Conservation (phyloP, 805 yeast species). For the Blastobotrys terrestris region DNA sequence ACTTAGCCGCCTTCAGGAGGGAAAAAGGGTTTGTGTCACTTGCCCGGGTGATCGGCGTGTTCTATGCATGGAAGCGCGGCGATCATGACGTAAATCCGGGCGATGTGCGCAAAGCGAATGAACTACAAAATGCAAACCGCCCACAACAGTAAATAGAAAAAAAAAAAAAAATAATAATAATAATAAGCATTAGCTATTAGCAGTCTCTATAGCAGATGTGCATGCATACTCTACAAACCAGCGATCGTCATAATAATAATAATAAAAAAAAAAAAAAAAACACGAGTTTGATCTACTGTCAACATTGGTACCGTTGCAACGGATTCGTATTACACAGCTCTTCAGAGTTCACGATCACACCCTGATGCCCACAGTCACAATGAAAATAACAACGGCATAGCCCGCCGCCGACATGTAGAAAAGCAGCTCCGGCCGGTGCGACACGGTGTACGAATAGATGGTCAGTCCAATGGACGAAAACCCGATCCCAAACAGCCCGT, state of each 20-base stretch:
- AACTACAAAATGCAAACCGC: too few species aligned
- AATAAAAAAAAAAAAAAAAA: background rate
- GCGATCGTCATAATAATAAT: too few species aligned
- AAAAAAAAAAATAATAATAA: too few species aligned
- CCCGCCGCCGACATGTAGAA: constrained; percentile 15
- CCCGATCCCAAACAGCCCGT: constrained; percentile 10
- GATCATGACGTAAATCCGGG: background rate
- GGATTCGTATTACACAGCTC: background rate
- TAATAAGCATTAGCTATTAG: too few species aligned
- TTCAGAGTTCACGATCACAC: too few species aligned
- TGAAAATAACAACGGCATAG: constrained; percentile 12
- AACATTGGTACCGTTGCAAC: background rate
- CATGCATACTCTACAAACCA: too few species aligned
- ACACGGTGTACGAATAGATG: constrained; percentile 14
- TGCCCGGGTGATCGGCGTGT: background rate
- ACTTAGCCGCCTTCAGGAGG: too few species aligned
- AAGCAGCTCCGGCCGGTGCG: constrained; percentile 12
- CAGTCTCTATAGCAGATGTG: too few species aligned
- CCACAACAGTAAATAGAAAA: background rate
- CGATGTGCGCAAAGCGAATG: too few species aligned
- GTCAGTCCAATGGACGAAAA: constrained; percentile 13
- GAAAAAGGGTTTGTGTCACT: background rate
- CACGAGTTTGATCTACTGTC: background rate
- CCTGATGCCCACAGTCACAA: background rate
- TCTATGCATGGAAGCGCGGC: background rate